Evolutionary conservation across 352 stramenopile genomes (phyloP).

Genomic region (Phytophthora sp.): DNA sequence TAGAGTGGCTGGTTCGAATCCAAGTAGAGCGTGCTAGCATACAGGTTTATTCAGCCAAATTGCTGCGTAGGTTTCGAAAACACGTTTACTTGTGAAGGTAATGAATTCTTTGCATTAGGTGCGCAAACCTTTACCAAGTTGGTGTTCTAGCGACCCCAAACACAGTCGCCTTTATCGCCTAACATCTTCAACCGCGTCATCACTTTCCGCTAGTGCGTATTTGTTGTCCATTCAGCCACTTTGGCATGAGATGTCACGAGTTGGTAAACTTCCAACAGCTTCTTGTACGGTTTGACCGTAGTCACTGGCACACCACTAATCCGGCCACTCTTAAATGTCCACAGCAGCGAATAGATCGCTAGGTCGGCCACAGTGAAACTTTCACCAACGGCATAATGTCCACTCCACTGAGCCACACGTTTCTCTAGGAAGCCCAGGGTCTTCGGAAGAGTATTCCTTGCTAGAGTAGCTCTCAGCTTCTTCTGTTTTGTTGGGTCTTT

Average conservation of each 20-base stretch:
- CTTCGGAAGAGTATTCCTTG: slow-evolving; percentile 41
- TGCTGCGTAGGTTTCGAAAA: too few relatives aligned
- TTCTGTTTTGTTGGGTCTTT: slow-evolving; percentile 32
- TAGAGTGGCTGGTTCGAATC: too few relatives aligned
- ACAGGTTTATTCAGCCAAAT: too few relatives aligned
- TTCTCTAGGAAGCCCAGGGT: slow-evolving; percentile 47
- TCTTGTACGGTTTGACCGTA: slow-evolving; percentile 34
- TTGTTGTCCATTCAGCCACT: slow-evolving; percentile 44
- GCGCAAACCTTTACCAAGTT: too few relatives aligned
- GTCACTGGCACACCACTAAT: slow-evolving; percentile 34
- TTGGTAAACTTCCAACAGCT: slow-evolving; percentile 40
- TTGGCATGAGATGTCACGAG: slow-evolving; percentile 43
- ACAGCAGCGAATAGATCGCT: slow-evolving; percentile 51
- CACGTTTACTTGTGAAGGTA: too few relatives aligned
- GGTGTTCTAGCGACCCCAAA: too few relatives aligned
- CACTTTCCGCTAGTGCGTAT: slow-evolving; percentile 17
- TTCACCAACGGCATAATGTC: slow-evolving; percentile 32
- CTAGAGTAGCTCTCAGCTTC: slow-evolving; percentile 26
- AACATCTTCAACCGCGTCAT: too few relatives aligned
- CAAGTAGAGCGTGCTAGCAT: too few relatives aligned
- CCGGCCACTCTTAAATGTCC: slow-evolving; percentile 40
- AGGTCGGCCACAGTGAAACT: slow-evolving; percentile 57
- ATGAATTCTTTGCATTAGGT: too few relatives aligned
- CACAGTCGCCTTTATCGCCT: too few relatives aligned
- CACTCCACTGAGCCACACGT: slow-evolving; percentile 36